phyloP scores from a whole-genome alignment of 2,329 filamentous ascomycete species.

The Pyrenophora seminiperda region DNA sequence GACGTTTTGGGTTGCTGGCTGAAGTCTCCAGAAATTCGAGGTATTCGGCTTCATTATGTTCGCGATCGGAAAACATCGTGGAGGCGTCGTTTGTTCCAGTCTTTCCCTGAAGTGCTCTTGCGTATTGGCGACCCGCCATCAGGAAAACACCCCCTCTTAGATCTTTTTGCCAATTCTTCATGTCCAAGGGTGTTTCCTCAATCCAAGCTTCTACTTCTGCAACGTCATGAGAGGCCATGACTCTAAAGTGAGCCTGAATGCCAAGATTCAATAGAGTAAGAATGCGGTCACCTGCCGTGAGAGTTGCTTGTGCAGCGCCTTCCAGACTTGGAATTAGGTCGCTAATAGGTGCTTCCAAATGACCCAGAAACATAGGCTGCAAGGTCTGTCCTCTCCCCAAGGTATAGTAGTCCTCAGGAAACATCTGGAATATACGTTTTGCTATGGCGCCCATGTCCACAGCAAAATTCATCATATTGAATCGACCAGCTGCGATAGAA shows the following conservation, averaged over 20 bases:
- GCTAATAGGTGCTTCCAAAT: slow-evolving; percentile 67
- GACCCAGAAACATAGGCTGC: slow-evolving; percentile 71
- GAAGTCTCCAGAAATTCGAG: slow-evolving; percentile 57
- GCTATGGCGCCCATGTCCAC: slow-evolving; percentile 67
- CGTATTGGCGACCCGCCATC: slow-evolving; percentile 68
- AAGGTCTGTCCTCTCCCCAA: slow-evolving; percentile 71
- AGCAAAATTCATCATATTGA: slow-evolving; percentile 72
- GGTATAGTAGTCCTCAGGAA: slow-evolving; percentile 61
- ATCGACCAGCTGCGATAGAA: slow-evolving; percentile 69
- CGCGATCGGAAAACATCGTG: slow-evolving; percentile 69
- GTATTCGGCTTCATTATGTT: slow-evolving; percentile 65
- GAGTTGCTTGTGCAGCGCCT: slow-evolving; percentile 67
- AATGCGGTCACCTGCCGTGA: slow-evolving; percentile 71
- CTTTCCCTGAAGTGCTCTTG: slow-evolving; percentile 75
- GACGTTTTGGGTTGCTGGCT: slow-evolving; percentile 64
- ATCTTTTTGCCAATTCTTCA: slow-evolving; percentile 73
- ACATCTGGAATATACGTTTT: slow-evolving; percentile 67
- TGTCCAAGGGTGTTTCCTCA: slow-evolving; percentile 73
- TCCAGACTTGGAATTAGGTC: slow-evolving; percentile 66
- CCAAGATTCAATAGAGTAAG: slow-evolving; percentile 74
- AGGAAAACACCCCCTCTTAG: slow-evolving; percentile 73
- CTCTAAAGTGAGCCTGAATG: slow-evolving; percentile 67
- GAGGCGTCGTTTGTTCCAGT: slow-evolving; percentile 60
- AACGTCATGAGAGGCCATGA: slow-evolving; percentile 72
- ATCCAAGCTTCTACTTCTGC: slow-evolving; percentile 73